Conservation (phyloP, 371 early-diverging fungal species). For the Mucor circinelloides region DNA sequence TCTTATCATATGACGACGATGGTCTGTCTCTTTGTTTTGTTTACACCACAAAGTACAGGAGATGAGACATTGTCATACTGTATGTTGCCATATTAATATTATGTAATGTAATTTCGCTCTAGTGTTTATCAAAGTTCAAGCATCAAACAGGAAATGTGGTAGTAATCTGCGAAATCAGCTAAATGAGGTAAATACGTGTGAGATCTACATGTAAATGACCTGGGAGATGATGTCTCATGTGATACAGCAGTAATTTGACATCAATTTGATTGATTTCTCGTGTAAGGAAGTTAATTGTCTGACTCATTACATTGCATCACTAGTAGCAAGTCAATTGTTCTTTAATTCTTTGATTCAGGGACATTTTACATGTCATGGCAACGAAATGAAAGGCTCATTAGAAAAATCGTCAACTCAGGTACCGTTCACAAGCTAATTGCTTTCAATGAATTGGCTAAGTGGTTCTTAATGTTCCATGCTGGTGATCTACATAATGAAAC, state of each 20-base stretch:
- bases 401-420: not conserved
- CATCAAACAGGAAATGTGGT: not conserved
- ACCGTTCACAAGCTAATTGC: not conserved
- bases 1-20: not conserved
- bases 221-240: not conserved
- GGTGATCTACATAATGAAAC: not conserved
- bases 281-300: not conserved
- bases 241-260: not conserved
- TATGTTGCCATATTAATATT: not conserved
- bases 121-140: not conserved
- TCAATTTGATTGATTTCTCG: not conserved
- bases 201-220: not conserved
- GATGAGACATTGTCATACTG: not conserved
- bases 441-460: not conserved
- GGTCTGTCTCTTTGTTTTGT: not conserved
- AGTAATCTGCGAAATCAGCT: not conserved
- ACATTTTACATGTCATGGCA: not conserved
- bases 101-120: not conserved
- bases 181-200: not conserved
- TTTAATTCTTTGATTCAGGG: not conserved
- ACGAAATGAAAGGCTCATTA: not conserved
- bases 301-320: not conserved
- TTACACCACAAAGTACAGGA: not conserved
- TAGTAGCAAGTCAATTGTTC: not conserved
- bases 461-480: not conserved